These are phyloP conservation scores for Nannochloris sp. DNA, from an alignment of 139 green algal species.

Conservation along the genomic window DNA sequence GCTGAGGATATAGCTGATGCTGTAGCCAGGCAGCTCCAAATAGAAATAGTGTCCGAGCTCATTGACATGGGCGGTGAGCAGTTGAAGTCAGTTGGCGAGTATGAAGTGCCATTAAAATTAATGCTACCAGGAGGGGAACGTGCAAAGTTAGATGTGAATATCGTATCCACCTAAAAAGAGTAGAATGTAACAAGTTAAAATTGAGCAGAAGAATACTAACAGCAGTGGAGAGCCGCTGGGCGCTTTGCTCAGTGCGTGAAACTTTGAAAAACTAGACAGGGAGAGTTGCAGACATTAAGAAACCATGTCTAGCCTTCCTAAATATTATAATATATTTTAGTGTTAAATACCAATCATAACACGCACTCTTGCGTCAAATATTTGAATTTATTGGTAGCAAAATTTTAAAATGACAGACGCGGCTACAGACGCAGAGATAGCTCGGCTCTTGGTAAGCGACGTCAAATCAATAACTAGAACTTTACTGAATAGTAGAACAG, in stretches of 20 bases:
- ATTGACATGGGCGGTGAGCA: slow-evolving; percentile 18
- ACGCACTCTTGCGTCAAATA: too few species aligned
- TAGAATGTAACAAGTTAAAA: background rate
- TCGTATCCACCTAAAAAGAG: slow-evolving; percentile 11
- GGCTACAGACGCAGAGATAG: slow-evolving; percentile 10
- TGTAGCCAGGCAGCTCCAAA: slow-evolving; percentile 25
- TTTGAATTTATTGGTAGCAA: too few species aligned
- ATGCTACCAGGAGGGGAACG: slow-evolving; percentile 3
- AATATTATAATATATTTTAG: too few species aligned
- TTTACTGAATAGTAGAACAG: background rate
- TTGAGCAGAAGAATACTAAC: background rate
- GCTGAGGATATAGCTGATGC: slow-evolving; percentile 21
- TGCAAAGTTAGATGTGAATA: slow-evolving; percentile 9
- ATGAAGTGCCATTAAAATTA: slow-evolving; percentile 25
- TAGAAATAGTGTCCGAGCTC: slow-evolving; percentile 19
- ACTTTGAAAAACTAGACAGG: background rate
- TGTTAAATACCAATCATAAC: too few species aligned
- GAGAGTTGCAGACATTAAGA: background rate
- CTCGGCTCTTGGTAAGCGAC: slow-evolving; percentile 20
- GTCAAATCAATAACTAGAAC: too few species aligned
- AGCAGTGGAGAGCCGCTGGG: background rate
- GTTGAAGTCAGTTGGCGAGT: slow-evolving; percentile 18
- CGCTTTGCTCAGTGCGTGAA: too few species aligned
- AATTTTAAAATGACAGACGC: background rate
- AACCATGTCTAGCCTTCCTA: too few species aligned